These are phyloP conservation scores for Globisporangium solare DNA, from an alignment of 352 stramenopile species.

Conservation along the genomic window DNA sequence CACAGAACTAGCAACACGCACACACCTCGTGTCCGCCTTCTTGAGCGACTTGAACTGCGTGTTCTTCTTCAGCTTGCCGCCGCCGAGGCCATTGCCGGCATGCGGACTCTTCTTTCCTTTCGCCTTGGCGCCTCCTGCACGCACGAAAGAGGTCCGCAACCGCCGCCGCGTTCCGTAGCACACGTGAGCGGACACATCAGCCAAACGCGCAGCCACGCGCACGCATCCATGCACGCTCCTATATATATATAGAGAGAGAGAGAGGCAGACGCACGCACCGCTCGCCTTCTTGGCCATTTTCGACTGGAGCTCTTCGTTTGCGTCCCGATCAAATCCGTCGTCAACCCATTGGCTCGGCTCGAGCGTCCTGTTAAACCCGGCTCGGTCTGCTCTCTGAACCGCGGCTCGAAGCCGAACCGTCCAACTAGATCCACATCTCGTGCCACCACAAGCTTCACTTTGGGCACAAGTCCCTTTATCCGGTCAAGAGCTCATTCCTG, in stretches of 20 bases:
- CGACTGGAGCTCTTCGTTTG: conserved; percentile 13
- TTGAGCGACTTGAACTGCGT: conserved; percentile 65
- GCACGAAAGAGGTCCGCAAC: neutral
- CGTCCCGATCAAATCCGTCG: conserved; percentile 11
- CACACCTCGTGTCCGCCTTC: conserved; percentile 33
- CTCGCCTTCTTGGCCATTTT: conserved; percentile 43
- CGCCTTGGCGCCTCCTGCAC: conserved; percentile 13
- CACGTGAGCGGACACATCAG: neutral
- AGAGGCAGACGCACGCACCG: conserved; percentile 13
- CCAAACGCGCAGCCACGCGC: neutral
- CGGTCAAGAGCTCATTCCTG: neutral
- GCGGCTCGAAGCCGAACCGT: neutral
- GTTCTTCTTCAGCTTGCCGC: conserved; percentile 55
- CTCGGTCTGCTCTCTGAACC: neutral
- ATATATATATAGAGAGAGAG: no score
- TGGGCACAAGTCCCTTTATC: neutral
- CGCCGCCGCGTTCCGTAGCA: neutral
- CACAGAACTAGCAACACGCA: conserved; percentile 10
- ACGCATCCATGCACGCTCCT: conserved; percentile 5
- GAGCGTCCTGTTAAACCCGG: neutral
- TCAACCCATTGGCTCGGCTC: conserved; percentile 3
- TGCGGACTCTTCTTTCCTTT: conserved; percentile 18
- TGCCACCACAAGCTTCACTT: conserved; percentile 7
- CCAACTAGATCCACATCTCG: conserved; percentile 1
- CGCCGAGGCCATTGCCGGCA: neutral